Percentiles rank a stretch among this genome's conserved stretches.
phyloP scores from a whole-genome alignment of 2,329 filamentous ascomycete species.

The Calonectria multiphialidica region DNA sequence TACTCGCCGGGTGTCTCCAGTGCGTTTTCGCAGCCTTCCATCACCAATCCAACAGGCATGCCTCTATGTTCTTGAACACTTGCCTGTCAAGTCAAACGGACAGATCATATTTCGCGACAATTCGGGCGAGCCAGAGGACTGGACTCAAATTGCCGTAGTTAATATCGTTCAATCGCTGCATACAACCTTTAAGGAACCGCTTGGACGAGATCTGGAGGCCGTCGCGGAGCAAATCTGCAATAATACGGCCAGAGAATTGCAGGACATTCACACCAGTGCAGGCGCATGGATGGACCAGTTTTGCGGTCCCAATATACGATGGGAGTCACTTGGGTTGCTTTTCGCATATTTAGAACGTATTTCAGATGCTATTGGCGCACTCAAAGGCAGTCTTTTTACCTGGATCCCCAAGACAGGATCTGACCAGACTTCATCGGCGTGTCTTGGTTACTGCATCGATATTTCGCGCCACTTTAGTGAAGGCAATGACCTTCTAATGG shows the following conservation, averaged over 20 bases:
- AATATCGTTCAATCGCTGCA: slow-evolving; percentile 9
- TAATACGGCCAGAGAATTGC: slow-evolving; percentile 48
- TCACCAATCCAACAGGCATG: slow-evolving; percentile 6
- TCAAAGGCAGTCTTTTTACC: neutral
- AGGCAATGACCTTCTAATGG: slow-evolving; percentile 23
- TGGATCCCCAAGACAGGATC: neutral
- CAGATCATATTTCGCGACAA: neutral
- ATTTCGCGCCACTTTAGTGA: slow-evolving; percentile 9
- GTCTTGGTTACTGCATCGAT: slow-evolving; percentile 15
- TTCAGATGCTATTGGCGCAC: slow-evolving; percentile 8
- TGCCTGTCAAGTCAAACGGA: slow-evolving; percentile 12
- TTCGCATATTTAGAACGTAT: slow-evolving; percentile 36
- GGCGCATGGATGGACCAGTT: slow-evolving; percentile 50
- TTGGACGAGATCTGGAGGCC: neutral
- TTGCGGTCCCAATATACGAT: slow-evolving; percentile 49
- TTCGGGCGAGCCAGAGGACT: neutral
- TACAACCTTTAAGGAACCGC: neutral
- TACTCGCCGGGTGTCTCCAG: neutral
- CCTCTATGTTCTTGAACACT: slow-evolving; percentile 15
- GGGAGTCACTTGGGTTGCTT: slow-evolving; percentile 53
- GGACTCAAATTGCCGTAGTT: slow-evolving; percentile 7
- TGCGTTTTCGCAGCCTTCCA: slow-evolving; percentile 10
- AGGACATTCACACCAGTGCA: slow-evolving; percentile 48
- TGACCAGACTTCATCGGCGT: neutral
- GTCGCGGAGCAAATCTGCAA: slow-evolving; percentile 42